phyloP scores from a whole-genome alignment of 257 asterid species.

The Scutellaria minor region DNA sequence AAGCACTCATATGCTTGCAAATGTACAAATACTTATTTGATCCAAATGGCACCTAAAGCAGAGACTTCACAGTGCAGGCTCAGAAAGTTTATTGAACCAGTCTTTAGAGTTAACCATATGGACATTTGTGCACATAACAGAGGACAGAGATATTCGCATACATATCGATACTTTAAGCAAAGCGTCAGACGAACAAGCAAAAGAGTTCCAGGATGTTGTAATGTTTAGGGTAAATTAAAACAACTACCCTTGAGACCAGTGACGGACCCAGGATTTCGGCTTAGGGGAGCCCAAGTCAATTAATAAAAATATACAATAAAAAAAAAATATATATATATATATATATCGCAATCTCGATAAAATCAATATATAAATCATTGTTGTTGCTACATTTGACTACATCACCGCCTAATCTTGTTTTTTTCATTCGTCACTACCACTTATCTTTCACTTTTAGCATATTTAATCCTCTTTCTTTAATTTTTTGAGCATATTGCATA shows the following conservation, averaged over 20 bases:
- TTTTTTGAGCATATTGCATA: too few species aligned
- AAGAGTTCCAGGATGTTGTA: constrained; percentile 11
- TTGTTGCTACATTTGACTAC: too few species aligned
- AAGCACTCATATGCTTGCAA: constrained; percentile 3
- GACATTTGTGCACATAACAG: not conserved
- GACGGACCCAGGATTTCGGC: too few species aligned
- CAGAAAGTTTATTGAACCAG: constrained; percentile 6
- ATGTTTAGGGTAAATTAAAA: not conserved
- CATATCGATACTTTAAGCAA: not conserved
- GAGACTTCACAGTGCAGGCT: constrained; percentile 7
- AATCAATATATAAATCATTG: too few species aligned
- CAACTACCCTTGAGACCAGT: not conserved
- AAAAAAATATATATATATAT: too few species aligned
- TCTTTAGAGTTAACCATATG: not conserved
- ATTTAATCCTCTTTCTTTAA: too few species aligned
- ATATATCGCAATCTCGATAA: too few species aligned
- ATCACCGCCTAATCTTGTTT: too few species aligned
- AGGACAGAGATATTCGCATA: not conserved
- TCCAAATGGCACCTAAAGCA: constrained; percentile 21
- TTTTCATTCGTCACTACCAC: too few species aligned
- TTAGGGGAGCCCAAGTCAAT: too few species aligned
- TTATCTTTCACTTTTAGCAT: too few species aligned
- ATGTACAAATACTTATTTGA: not conserved
- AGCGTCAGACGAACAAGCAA: constrained; percentile 13
- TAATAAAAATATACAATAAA: too few species aligned